Conservation (phyloP, 2,329 filamentous ascomycete species). For the Trichoderma lentiforme region DNA sequence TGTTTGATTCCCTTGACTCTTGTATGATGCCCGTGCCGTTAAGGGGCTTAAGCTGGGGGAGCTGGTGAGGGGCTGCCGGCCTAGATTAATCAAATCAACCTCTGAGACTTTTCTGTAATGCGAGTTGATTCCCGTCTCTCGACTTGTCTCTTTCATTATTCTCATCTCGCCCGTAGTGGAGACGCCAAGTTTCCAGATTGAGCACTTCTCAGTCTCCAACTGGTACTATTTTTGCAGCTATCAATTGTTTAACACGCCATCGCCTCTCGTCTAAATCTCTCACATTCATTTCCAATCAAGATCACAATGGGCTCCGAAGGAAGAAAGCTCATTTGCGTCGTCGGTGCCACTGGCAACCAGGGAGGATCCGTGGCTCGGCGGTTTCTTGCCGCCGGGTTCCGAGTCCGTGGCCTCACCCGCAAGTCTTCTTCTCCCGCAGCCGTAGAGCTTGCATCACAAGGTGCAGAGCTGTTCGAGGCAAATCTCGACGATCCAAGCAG, state of each 20-base stretch:
- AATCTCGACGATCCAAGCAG: conserved; percentile 41
- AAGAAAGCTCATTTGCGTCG: conserved; percentile 41
- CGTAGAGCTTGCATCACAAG: conserved; percentile 37
- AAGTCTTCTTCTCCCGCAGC: conserved; percentile 41
- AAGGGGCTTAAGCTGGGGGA: background rate
- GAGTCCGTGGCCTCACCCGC: conserved; percentile 48
- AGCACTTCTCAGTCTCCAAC: background rate
- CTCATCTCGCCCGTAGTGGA: background rate
- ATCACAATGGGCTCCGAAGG: background rate
- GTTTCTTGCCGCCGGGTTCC: conserved; percentile 41
- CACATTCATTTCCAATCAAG: background rate
- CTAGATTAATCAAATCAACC: background rate
- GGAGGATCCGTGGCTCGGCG: conserved; percentile 51
- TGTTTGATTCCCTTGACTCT: background rate
- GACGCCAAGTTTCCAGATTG: background rate
- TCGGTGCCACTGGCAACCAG: conserved; percentile 50
- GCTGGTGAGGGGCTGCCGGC: background rate
- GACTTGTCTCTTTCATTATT: background rate
- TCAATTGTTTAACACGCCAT: background rate
- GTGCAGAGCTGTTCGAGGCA: conserved; percentile 43
- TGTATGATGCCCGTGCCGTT: background rate
- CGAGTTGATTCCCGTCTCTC: background rate
- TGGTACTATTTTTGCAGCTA: background rate
- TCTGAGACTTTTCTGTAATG: background rate
- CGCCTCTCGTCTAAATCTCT: background rate